Conservation (phyloP, 805 yeast genomes). For the Lipomyces yamadae region DNA sequence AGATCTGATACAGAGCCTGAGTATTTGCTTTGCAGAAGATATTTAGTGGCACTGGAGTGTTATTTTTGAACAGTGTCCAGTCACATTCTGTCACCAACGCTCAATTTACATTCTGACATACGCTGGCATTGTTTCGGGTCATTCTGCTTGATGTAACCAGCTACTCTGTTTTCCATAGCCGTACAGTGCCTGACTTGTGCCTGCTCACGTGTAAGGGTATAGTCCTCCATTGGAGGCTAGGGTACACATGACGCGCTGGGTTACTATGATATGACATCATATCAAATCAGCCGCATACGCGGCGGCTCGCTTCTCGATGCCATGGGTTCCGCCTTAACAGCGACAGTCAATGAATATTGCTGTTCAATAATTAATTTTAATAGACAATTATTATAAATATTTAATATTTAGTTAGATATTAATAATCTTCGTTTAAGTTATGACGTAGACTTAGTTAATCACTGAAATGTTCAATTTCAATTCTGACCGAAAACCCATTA, state of each 20-base stretch:
- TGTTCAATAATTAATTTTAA: background rate
- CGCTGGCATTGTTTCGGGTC: background rate
- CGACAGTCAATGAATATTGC: background rate
- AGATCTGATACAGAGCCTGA: background rate
- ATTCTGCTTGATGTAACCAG: background rate
- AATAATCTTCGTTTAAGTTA: background rate
- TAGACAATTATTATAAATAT: background rate
- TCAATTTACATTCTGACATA: background rate
- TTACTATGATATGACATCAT: too few relatives aligned
- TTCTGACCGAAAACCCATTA: background rate
- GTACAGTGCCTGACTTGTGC: background rate
- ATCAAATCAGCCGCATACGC: background rate
- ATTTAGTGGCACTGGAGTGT: background rate
- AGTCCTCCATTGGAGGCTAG: too few relatives aligned
- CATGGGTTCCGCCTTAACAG: background rate
- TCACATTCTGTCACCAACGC: background rate
- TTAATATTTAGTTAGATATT: background rate
- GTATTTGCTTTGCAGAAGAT: background rate
- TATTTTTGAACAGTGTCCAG: background rate
- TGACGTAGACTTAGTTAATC: background rate
- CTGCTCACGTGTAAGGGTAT: too few relatives aligned
- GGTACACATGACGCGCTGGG: too few relatives aligned
- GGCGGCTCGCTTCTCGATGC: background rate
- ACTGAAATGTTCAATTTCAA: background rate
- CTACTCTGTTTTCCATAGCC: background rate